Conservation (phyloP, 148 eudicot genomes). For the Oxyria digyna region DNA sequence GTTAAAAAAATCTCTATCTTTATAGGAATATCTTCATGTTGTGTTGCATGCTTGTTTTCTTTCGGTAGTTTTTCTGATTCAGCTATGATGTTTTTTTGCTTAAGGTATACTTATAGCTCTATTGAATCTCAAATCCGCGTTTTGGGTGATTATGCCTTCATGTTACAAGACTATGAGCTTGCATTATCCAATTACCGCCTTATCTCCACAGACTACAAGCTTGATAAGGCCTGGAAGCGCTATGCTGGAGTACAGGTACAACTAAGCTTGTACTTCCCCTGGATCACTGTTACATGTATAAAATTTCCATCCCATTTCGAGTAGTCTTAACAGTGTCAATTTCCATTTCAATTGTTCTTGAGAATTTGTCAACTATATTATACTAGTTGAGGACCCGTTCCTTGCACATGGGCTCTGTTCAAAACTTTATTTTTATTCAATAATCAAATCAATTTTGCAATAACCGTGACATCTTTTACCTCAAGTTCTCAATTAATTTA, state of each 20-base stretch:
- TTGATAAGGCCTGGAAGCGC: conserved; percentile 95
- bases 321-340: too few species aligned
- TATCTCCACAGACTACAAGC: conserved; percentile 90
- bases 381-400: too few species aligned
- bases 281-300: not conserved
- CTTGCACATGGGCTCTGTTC: too few species aligned
- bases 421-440: too few species aligned
- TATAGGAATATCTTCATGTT: not conserved
- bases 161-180: conserved; percentile 93
- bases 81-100: conserved; percentile 17
- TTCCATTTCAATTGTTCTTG: too few species aligned
- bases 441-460: too few species aligned
- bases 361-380: too few species aligned
- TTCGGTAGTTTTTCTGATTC: conserved; percentile 8
- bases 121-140: conserved; percentile 93
- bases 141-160: conserved; percentile 93
- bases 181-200: conserved; percentile 90
- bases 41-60: not conserved
- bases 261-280: not conserved
- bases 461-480: too few species aligned
- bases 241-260: conserved; percentile 96
- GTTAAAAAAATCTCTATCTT: conserved; percentile 10
- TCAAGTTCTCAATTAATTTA: too few species aligned
- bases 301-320: not conserved
- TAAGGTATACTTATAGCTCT: conserved; percentile 90